Percentiles rank a stretch among this genome's conserved stretches.
phyloP scores from a whole-genome alignment of 805 yeast genomes.

The Sungouiozyma ichnusensis region DNA sequence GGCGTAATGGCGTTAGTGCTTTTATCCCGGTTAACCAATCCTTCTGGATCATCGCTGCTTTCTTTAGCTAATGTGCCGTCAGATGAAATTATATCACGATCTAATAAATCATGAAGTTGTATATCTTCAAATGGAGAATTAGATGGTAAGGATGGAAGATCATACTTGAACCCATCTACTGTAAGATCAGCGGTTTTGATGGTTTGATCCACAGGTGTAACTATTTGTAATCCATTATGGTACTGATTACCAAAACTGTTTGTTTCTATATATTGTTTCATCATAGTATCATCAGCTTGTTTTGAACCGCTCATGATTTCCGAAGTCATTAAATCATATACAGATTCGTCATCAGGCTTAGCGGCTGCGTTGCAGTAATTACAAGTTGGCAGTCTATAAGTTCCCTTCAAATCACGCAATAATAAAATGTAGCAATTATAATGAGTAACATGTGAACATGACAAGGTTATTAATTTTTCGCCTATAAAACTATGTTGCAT shows the following conservation, averaged over 20 bases:
- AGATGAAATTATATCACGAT: neutral
- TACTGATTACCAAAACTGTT: constrained; percentile 3
- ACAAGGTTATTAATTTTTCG: constrained; percentile 33
- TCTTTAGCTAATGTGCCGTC: constrained; percentile 1
- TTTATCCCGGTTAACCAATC: neutral
- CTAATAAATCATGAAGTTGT: neutral
- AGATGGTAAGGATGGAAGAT: neutral
- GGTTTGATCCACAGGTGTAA: constrained; percentile 24
- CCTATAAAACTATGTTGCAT: constrained; percentile 32
- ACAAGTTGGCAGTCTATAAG: constrained; percentile 19
- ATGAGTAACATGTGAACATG: constrained; percentile 38
- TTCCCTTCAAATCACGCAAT: constrained; percentile 12
- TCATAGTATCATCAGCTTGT: neutral
- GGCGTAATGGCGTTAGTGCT: neutral
- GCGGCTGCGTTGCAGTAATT: constrained; percentile 16
- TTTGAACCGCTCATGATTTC: constrained; percentile 7
- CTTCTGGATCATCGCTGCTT: constrained; percentile 1
- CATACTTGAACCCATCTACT: constrained; percentile 18
- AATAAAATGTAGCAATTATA: constrained; percentile 33
- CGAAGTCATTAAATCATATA: constrained; percentile 19
- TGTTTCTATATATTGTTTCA: constrained; percentile 15
- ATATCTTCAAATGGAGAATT: neutral
- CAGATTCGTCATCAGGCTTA: constrained; percentile 23
- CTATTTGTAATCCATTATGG: constrained; percentile 1
- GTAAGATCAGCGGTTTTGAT: constrained; percentile 24